A percentile compares a stretch with the other conserved stretches of the same genome.
Conservation (phyloP, 768 basidiomycete species). For the Mycena floridula region DNA sequence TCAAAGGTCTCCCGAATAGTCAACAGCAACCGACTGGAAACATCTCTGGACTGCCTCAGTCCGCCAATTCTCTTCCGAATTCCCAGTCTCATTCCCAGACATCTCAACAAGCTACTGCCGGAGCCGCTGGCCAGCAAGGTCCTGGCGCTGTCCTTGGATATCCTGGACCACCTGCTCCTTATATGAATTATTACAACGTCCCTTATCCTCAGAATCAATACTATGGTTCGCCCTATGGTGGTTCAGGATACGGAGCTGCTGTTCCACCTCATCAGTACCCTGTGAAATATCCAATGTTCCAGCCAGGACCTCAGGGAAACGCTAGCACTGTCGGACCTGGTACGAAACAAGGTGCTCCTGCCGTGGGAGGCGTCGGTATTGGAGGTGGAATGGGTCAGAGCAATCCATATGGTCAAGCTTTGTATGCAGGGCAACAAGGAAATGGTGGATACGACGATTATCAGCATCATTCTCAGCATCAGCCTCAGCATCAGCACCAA, state of each 20-base stretch:
- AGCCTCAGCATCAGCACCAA: constrained; percentile 44
- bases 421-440: constrained; percentile 32
- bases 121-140: constrained; percentile 56
- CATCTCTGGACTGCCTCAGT: constrained; percentile 43
- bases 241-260: constrained; percentile 36
- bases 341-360: constrained; percentile 57
- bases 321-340: constrained; percentile 59
- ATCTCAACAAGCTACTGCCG: constrained; percentile 53
- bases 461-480: constrained; percentile 40
- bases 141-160: constrained; percentile 31
- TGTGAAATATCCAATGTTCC: constrained; percentile 75
- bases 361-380: constrained; percentile 41
- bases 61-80: constrained; percentile 20
- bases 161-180: constrained; percentile 41
- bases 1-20: constrained; percentile 58
- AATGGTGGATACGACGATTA: constrained; percentile 37
- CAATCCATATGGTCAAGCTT: constrained; percentile 9
- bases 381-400: constrained; percentile 21
- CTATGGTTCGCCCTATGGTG: constrained; percentile 66
- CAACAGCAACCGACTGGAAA: constrained; percentile 49
- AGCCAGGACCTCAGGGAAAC: constrained; percentile 63
- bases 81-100: neutral
- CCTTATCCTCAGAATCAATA: constrained; percentile 76
- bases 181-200: constrained; percentile 51
- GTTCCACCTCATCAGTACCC: constrained; percentile 49